Conservation (phyloP, 495 filamentous ascomycete genomes). For the Sordaria brevicollis region DNA sequence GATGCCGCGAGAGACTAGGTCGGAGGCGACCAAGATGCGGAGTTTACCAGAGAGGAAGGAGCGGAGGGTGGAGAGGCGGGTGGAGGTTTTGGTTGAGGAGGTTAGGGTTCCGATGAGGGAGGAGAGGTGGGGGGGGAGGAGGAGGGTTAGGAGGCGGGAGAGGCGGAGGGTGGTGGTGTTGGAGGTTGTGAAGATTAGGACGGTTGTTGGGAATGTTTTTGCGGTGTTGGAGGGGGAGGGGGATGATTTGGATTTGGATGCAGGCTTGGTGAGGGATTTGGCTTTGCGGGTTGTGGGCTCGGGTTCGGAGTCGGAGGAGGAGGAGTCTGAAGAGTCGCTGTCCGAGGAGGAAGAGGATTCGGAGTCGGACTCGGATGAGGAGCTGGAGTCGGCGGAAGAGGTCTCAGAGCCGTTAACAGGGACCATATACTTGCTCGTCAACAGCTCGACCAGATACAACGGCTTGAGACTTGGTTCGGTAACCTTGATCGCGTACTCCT, state of each 20-base stretch:
- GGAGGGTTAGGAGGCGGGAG: slow-evolving; percentile 59
- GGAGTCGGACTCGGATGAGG: slow-evolving; percentile 24
- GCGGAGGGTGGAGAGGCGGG: slow-evolving; percentile 48
- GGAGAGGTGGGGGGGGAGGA: slow-evolving; percentile 46
- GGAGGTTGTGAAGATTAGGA: slow-evolving; percentile 80
- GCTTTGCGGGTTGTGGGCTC: neutral
- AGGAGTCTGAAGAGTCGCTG: too few species aligned
- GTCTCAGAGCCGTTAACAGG: slow-evolving; percentile 12
- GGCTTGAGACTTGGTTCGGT: slow-evolving; percentile 72
- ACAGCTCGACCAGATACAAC: slow-evolving; percentile 60
- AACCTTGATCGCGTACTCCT: slow-evolving; percentile 66
- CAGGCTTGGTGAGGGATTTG: neutral
- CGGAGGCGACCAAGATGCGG: slow-evolving; percentile 74
- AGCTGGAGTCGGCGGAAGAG: slow-evolving; percentile 13
- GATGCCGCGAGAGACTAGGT: slow-evolving; percentile 87
- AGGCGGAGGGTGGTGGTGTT: slow-evolving; percentile 81
- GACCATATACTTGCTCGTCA: slow-evolving; percentile 32
- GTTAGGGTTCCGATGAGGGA: slow-evolving; percentile 58
- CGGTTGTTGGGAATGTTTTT: slow-evolving; percentile 23
- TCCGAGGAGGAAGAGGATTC: slow-evolving; percentile 11
- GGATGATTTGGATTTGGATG: neutral
- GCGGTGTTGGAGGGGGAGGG: neutral
- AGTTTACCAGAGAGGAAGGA: slow-evolving; percentile 54
- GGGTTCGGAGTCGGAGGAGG: neutral
- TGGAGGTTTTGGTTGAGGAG: slow-evolving; percentile 55